Evolutionary conservation across 768 basidiomycete genomes (phyloP), one percentile per base, ranked within the genome.

Genomic region (Serpula lacrymans): DNA sequence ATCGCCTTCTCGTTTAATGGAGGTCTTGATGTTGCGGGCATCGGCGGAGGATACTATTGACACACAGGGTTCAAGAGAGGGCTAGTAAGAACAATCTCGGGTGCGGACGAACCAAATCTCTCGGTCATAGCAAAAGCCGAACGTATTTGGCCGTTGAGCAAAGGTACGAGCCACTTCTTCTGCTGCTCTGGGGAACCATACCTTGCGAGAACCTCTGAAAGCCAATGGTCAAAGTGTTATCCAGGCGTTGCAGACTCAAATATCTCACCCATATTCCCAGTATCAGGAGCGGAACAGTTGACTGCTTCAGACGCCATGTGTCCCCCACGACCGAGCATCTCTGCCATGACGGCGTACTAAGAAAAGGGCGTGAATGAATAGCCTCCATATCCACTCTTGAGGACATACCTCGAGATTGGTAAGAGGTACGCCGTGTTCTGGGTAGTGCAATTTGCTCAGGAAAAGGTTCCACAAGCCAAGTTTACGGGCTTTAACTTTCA

Each of bases 41-140:
- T 96, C 94, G 17, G 90, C 93, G 3, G 89, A 93, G n/a, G 92
- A 82, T 40, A 93, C 90, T 51, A 26, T 14, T 3, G 6, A n/a
- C 25, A 12, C 24, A 24, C 23, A 11, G 7, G 27, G 20, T 33
- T 11, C 36, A 25, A 37, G 33, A 53, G 16, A 43, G 40, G 28
- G 49, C 58, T 33, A 37, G 36, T 32, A 14, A 6, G 4, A 50
- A 10, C 8, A 13, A 23, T n/a, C n/a, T n/a, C n/a, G n/a, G n/a
- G n/a, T n/a, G n/a, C n/a, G 18, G 24, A 62, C 72, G 33, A 42
- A 88, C 92, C 84, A 53, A 87, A 82, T 52, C 84, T 81, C 65
- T 99, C 96, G 1, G 96, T 99, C 96, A 99, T 99, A 29, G 93
- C 75, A 56, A 99, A 99, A 6, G 93, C 84, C 13, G 88, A 91